Percentiles rank a stretch among this genome's conserved stretches.
phyloP scores from a whole-genome alignment of 176 grass and related monocot species.

The Rhynchospora pubera region DNA sequence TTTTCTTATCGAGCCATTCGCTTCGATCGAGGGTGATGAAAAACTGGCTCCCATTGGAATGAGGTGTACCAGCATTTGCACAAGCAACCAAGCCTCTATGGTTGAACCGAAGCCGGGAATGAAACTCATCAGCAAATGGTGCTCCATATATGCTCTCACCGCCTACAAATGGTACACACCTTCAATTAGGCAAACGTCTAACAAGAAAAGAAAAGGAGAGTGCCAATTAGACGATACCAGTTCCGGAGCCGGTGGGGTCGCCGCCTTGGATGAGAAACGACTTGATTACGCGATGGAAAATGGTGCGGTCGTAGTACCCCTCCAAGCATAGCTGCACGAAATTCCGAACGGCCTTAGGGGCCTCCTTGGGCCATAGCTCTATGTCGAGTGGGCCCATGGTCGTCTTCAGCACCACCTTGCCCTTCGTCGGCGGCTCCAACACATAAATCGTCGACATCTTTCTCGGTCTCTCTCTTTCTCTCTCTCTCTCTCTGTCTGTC shows the following conservation, averaged over 20 bases:
- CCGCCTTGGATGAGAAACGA: constrained; percentile 87
- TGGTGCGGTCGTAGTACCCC: constrained; percentile 79
- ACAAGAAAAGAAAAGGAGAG: constrained; percentile 13
- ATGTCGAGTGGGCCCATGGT: constrained; percentile 75
- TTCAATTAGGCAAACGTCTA: background rate
- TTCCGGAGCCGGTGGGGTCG: constrained; percentile 72
- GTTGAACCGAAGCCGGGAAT: constrained; percentile 87
- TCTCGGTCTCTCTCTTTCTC: too few relatives aligned
- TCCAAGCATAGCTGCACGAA: constrained; percentile 95
- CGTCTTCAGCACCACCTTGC: constrained; percentile 89
- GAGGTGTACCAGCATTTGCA: constrained; percentile 81
- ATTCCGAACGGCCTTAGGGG: constrained; percentile 81
- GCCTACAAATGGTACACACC: constrained; percentile 32
- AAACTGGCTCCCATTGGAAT: constrained; percentile 93
- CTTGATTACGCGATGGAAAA: constrained; percentile 92
- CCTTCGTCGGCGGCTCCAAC: constrained; percentile 86
- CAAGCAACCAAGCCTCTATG: constrained; percentile 91
- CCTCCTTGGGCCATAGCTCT: constrained; percentile 94
- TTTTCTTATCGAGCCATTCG: constrained; percentile 90
- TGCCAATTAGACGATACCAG: constrained; percentile 22
- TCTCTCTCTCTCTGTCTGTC: constrained; percentile 10
- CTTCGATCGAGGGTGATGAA: constrained; percentile 79
- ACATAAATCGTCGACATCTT: constrained; percentile 95
- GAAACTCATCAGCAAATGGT: constrained; percentile 72
- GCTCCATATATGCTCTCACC: constrained; percentile 94